A percentile compares a stretch with the other conserved stretches of the same genome.
Conservation (phyloP, 2,329 filamentous ascomycete species). For the Coleophoma cylindrospora region DNA sequence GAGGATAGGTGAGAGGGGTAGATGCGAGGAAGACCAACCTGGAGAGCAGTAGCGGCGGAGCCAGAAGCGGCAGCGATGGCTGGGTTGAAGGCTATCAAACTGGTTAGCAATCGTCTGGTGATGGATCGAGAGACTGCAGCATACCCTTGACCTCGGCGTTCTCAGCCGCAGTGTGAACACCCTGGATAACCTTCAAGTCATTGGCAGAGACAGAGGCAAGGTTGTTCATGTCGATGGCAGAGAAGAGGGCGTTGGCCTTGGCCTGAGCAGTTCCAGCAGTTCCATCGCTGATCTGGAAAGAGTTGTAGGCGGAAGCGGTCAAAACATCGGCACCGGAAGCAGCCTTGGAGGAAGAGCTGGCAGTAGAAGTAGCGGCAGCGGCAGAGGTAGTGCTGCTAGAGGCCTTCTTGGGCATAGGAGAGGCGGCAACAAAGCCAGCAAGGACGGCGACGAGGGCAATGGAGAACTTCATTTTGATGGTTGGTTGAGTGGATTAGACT, state of each 20-base stretch:
- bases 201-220: conserved; percentile 35
- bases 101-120: too few relatives aligned
- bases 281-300: conserved; percentile 42
- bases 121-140: too few relatives aligned
- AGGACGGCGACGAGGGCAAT: conserved; percentile 18
- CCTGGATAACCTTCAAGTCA: conserved; percentile 44
- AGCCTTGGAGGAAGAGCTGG: conserved; percentile 5
- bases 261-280: conserved; percentile 38
- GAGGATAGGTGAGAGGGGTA: neutral
- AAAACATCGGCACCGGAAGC: conserved; percentile 24
- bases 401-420: conserved; percentile 23
- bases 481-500: neutral
- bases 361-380: conserved; percentile 5
- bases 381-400: conserved; percentile 6
- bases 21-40: conserved; percentile 24
- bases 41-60: conserved; percentile 40
- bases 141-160: conserved; percentile 38
- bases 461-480: conserved; percentile 30
- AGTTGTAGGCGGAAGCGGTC: conserved; percentile 32
- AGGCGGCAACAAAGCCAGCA: conserved; percentile 20
- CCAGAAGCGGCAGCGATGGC: conserved; percentile 44
- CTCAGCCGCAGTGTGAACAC: conserved; percentile 47
- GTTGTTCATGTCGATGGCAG: conserved; percentile 34
- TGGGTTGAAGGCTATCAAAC: conserved; percentile 40
- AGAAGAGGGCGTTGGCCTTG: conserved; percentile 36